Conservation (phyloP, 129 eudicot genomes). For the Silybum marianum region DNA sequence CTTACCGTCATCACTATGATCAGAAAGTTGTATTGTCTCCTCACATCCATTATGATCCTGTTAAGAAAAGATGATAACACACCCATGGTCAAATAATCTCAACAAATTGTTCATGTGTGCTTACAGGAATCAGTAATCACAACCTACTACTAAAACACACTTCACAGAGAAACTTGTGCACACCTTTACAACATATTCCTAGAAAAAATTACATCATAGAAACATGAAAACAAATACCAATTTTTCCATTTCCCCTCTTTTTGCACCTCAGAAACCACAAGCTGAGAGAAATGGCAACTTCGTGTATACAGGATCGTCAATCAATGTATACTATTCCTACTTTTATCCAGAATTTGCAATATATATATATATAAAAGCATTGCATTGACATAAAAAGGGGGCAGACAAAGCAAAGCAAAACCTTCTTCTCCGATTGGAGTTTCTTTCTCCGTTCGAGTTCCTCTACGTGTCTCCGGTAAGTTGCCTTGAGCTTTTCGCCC, state of each 20-base stretch:
- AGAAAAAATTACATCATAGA: too few relatives aligned
- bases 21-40: conserved; percentile 35
- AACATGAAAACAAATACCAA: not conserved
- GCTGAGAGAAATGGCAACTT: too few relatives aligned
- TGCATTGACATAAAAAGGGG: not conserved
- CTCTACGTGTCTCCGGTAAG: conserved; percentile 15
- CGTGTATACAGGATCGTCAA: not conserved
- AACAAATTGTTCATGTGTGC: not conserved
- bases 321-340: not conserved
- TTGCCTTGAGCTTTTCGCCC: conserved; percentile 36
- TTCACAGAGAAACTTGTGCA: too few relatives aligned
- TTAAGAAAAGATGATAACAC: conserved; percentile 12
- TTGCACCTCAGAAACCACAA: not conserved
- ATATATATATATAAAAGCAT: not conserved
- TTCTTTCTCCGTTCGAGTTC: conserved; percentile 34
- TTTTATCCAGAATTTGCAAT: not conserved
- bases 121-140: not conserved
- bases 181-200: too few relatives aligned
- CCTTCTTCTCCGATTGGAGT: conserved; percentile 20
- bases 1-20: conserved; percentile 35
- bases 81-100: conserved; percentile 15
- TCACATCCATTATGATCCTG: conserved; percentile 28
- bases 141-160: not conserved
- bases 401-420: not conserved
- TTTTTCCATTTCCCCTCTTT: not conserved